phyloP scores from a whole-genome alignment of 495 filamentous ascomycete species.

The Margaritispora aquatica region DNA sequence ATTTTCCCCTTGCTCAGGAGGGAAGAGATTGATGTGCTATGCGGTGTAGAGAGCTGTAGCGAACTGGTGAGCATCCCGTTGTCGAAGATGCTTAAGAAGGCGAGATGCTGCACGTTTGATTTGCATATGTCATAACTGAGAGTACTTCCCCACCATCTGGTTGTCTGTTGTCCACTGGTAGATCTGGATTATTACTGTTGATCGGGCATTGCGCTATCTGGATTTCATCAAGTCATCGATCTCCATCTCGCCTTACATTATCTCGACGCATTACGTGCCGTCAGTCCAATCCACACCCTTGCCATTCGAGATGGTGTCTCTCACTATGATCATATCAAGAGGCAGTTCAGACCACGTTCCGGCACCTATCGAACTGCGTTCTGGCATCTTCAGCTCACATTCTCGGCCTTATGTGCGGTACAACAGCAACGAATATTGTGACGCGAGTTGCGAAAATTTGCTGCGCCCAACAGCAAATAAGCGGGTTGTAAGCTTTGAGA shows the following conservation, averaged over 20 bases:
- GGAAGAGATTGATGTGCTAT: background rate
- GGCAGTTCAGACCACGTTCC: background rate
- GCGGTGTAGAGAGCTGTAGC: background rate
- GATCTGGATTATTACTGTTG: too few species aligned
- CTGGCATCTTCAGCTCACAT: constrained; percentile 6
- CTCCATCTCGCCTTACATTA: background rate
- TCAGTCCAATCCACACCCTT: background rate
- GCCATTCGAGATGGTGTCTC: constrained; percentile 3
- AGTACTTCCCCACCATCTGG: too few species aligned
- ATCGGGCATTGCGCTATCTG: background rate
- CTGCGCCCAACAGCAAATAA: background rate
- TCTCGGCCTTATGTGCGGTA: background rate
- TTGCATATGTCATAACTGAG: background rate
- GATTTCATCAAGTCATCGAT: background rate
- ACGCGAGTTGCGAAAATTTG: constrained; percentile 5
- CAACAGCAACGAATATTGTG: background rate
- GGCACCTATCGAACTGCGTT: background rate
- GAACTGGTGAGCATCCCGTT: background rate
- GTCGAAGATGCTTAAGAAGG: background rate
- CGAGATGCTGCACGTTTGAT: background rate
- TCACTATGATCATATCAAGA: constrained; percentile 2
- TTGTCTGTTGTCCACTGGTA: background rate
- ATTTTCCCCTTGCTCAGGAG: too few species aligned
- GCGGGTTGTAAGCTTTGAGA: constrained; percentile 8
- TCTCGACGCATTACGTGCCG: background rate